Base-by-base conservation (phyloP, 495 filamentous ascomycete species). In the Hypoxylon perforatum region DNA sequence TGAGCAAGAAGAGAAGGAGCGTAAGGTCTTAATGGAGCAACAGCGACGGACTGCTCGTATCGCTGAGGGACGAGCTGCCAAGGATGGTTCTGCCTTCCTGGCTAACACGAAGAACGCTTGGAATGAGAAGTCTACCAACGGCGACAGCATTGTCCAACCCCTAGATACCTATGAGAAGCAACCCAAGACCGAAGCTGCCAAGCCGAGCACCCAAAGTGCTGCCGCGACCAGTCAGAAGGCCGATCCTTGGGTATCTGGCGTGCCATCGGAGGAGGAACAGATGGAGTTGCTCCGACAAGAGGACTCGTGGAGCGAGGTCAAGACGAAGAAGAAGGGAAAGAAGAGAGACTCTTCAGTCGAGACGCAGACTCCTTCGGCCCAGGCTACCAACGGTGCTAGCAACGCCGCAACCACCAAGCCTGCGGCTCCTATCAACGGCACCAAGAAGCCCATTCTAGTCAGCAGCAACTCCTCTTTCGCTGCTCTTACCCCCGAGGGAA, bases 221-320 rank as follows among this genome's bases (percentile, higher is more conserved):
- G 33, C 68, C 48, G 44, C 71, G n/a, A 53, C 78, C 11, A 55
- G 57, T 22, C 65, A 70, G 45, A 75, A 76, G 42, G 58, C 73
- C 9, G 77, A 78, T 30, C 75, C 65, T 63, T 91, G 84, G 87
- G 78, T 81, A 42, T 75, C 81, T 44, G 82, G 83, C 55, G 81
- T 91, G 41, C 91, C 89, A 4, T 91, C 91, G 0, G 92, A 96
- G 77, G 92, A 97, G 72, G 92, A 95, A 76, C 92, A 96, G 79
- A 78, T 95, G 77, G 84, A 89, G 74, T 79, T 90, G 65, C 79
- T 92, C 25, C 84, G 78, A 25, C 84, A 85, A 42, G 80, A 87
- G 67, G 86, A 89, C 56, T 86, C 85, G 30, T 93, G 91, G 91
- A 92, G 81, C 60, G 92, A 90, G 18, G 91, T 94, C 49, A 82